phyloP scores from a whole-genome alignment of 495 filamentous ascomycete genomes.

The Tuber melanosporum region DNA sequence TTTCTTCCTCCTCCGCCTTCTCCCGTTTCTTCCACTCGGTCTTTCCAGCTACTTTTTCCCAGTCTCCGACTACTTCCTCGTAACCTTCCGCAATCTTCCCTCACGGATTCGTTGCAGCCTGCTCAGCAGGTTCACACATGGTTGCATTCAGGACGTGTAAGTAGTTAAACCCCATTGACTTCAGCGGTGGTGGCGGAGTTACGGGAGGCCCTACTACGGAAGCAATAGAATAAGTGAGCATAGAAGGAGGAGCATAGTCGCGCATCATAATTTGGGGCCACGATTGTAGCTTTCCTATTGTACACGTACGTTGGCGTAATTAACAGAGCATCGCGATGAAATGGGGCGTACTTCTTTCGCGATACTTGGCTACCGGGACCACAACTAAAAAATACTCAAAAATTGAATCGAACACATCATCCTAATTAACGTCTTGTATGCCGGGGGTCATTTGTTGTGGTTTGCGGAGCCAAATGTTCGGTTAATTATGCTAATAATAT shows the following conservation, averaged over 20 bases:
- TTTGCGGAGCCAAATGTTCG: no score
- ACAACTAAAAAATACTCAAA: background rate
- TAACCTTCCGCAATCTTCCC: constrained; percentile 56
- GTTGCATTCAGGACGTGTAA: constrained; percentile 11
- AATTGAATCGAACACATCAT: background rate
- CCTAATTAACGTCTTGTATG: background rate
- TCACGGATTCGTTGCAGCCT: constrained; percentile 56
- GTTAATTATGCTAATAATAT: no score
- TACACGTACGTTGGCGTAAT: no score
- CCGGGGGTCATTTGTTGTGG: background rate
- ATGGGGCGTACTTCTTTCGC: no score
- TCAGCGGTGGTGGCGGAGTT: constrained; percentile 44
- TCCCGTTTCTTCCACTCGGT: constrained; percentile 51
- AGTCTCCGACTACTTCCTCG: constrained; percentile 54
- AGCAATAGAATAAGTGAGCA: background rate
- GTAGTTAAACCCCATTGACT: constrained; percentile 43
- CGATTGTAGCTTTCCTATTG: no score
- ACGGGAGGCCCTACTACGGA: constrained; percentile 36
- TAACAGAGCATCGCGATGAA: no score
- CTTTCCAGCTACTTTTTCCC: constrained; percentile 50
- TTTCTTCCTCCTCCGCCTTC: constrained; percentile 47
- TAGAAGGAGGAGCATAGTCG: background rate
- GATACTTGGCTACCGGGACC: no score
- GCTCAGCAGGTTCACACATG: constrained; percentile 58
- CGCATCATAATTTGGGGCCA: background rate